Conservation (phyloP, 116 monocot genomes). For the Iris pallida region DNA sequence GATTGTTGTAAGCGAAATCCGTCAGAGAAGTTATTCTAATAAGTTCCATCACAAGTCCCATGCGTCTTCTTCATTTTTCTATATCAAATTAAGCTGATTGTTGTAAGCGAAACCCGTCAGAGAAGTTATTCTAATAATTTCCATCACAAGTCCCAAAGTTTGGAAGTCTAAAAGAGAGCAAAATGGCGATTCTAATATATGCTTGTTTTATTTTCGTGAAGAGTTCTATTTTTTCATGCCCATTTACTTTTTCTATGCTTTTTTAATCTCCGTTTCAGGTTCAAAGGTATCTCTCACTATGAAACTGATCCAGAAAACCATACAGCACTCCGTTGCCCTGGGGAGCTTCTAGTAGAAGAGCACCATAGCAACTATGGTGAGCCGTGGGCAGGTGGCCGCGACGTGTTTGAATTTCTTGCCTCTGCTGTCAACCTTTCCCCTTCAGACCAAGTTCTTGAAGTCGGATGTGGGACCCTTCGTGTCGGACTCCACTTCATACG, state of each 20-base stretch:
- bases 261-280: conserved; percentile 17
- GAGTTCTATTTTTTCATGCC: neutral
- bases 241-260: neutral
- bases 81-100: no score
- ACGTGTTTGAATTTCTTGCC: conserved; percentile 86
- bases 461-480: conserved; percentile 89
- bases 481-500: conserved; percentile 86
- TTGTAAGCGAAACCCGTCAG: no score
- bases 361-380: conserved; percentile 96
- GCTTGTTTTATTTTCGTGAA: no score
- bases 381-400: conserved; percentile 91
- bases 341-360: conserved; percentile 78
- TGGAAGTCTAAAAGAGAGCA: no score
- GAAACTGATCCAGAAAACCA: conserved; percentile 37
- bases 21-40: no score
- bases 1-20: no score
- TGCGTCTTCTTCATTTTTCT: no score
- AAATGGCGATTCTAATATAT: no score
- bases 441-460: conserved; percentile 67
- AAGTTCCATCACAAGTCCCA: no score
- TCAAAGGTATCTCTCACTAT: conserved; percentile 88
- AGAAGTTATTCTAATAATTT: no score
- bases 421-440: conserved; percentile 36
- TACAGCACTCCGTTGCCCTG: conserved; percentile 65
- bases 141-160: no score